Base-by-base conservation (phyloP, 164 flowering plant species). In the Aristolochia fimbriata region DNA sequence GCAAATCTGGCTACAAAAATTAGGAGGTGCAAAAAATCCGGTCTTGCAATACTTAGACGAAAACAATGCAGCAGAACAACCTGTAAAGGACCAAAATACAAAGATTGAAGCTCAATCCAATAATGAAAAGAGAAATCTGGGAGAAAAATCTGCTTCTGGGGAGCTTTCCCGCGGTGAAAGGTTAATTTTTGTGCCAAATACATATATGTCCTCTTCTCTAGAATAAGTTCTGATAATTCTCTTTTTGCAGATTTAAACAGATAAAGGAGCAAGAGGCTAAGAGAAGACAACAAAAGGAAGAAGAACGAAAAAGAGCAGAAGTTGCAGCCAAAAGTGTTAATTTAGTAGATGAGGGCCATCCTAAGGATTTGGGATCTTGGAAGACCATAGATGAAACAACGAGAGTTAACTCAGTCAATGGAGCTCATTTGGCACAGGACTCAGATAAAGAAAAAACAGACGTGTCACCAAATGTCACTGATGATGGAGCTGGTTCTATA, bases 1-100 rank as follows among this genome's bases (percentile, higher is more conserved):
- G 62, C 92, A 85, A 73, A 80, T 88, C 58, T 92, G 91, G 91
- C 83, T 92, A 68, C 95, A 85, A 61, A 92, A 87, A 71, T 65
- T 84, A 45, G 98, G 98, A 11, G 96, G 96, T 72, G 93, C 95
- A 3, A 78, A 77, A 65, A 76, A 60, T 77, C 81, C 84, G 9
- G 64, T 74, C 23, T 75, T 9, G 41, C 59, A 76, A 67, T 61
- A 78, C 22, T 71, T 23, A 51, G 77, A 79, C 53, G 74, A 67
- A 55, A 51, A 71, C 19, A 16, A 68, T 43, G 73, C 58, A 63
- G 73, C 75, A 57, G 80, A 80, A 31, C 61, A 27, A 65, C 43
- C 66, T 63, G 33, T 63, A 7, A 52, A 72, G 51, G 57, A 70
- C 57, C 76, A 67, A 67, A 76, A 73, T 41, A 48, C 81, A 64